These are phyloP conservation scores for Dactylorhiza incarnata DNA, from an alignment of 106 monocot genomes.

Conservation along the genomic window DNA sequence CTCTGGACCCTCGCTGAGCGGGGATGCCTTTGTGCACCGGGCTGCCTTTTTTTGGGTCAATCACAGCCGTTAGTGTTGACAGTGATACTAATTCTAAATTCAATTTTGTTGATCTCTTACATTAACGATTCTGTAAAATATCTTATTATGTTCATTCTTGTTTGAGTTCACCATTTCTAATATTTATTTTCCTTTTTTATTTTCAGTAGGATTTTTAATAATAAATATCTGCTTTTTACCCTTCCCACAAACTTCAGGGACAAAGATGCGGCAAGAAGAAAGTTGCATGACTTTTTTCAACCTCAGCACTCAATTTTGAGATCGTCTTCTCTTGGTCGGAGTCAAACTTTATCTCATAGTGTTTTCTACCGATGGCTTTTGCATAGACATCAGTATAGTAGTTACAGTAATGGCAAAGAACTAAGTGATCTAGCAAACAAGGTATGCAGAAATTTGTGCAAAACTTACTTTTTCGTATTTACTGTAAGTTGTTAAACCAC, in stretches of 20 bases:
- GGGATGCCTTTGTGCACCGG: no score
- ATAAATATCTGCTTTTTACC: neutral
- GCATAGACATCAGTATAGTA: constrained; percentile 13
- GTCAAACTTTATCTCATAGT: constrained; percentile 11
- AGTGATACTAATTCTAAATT: neutral
- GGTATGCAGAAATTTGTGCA: constrained; percentile 21
- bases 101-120: neutral
- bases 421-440: constrained; percentile 25
- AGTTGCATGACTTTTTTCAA: constrained; percentile 14
- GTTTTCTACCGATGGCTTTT: constrained; percentile 11
- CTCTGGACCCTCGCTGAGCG: no score
- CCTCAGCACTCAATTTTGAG: constrained; percentile 11
- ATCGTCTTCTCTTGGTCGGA: constrained; percentile 18
- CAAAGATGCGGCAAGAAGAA: constrained; percentile 31
- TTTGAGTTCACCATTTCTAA: neutral
- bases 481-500: neutral
- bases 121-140: neutral
- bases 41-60: no score
- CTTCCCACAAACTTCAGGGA: constrained; percentile 19
- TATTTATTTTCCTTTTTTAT: neutral
- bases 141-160: neutral
- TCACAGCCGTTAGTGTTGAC: neutral
- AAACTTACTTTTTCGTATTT: neutral
- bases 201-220: neutral
- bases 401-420: constrained; percentile 20